phyloP scores from a whole-genome alignment of 1,284 basidiomycete genomes.

The Quambalaria eucalypti region DNA sequence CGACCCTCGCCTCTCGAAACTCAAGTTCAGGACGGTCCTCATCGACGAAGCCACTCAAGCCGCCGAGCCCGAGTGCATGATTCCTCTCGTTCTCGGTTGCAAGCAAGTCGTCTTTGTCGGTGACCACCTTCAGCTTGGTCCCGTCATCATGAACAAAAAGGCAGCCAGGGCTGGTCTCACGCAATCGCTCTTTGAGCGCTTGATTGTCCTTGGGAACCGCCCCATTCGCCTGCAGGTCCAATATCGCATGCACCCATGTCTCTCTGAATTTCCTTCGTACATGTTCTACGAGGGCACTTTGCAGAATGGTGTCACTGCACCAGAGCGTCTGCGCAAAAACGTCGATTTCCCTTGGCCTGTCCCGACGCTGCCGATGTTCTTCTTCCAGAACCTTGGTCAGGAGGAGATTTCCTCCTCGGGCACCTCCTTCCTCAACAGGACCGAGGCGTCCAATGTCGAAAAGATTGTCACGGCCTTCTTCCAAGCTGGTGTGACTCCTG shows the following conservation, averaged over 20 bases:
- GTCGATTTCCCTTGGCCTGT: slow-evolving; percentile 99
- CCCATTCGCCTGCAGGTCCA: slow-evolving; percentile 98
- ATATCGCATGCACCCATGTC: slow-evolving; percentile 98
- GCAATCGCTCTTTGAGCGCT: slow-evolving; percentile 92
- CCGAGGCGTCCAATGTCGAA: slow-evolving; percentile 96
- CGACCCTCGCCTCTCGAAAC: slow-evolving; percentile 84
- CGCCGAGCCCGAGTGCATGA: slow-evolving; percentile 98
- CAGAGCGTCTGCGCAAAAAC: slow-evolving; percentile 89
- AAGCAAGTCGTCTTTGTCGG: slow-evolving; percentile 96
- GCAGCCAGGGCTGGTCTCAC: slow-evolving; percentile 93
- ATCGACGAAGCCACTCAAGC: slow-evolving; percentile 99
- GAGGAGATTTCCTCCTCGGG: slow-evolving; percentile 98
- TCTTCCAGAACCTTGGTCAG: slow-evolving; percentile 97
- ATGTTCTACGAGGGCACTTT: slow-evolving; percentile 99
- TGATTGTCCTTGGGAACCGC: slow-evolving; percentile 86
- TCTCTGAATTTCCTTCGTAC: slow-evolving; percentile 98
- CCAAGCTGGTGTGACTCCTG: slow-evolving; percentile 90
- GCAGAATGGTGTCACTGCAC: slow-evolving; percentile 97
- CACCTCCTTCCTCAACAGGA: slow-evolving; percentile 96
- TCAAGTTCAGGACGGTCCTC: slow-evolving; percentile 95
- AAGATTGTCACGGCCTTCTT: slow-evolving; percentile 99
- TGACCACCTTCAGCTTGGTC: slow-evolving; percentile 92
- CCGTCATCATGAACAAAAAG: slow-evolving; percentile 99
- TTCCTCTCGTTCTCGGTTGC: slow-evolving; percentile 92
- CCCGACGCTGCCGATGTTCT: slow-evolving; percentile 98